Percentiles rank a stretch among this genome's conserved stretches.
Evolutionary conservation across 768 basidiomycete genomes (phyloP).

Genomic region (Rhizopogon salebrosus): DNA sequence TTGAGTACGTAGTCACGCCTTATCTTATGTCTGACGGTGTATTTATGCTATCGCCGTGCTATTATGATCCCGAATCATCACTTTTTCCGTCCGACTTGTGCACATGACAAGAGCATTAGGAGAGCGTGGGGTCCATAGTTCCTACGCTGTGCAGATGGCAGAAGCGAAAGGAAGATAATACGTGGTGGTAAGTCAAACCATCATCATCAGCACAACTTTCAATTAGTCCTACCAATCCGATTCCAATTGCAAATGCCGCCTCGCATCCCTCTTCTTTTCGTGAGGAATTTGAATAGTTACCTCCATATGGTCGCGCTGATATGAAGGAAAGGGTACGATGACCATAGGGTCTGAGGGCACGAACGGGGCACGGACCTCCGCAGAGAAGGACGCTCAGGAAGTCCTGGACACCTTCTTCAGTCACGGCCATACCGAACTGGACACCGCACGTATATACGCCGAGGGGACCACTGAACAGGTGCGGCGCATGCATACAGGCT

Average conservation of each 20-base stretch:
- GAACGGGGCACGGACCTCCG: constrained; percentile 35
- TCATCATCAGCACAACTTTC: background rate
- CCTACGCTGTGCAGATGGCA: too few species aligned
- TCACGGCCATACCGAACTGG: constrained; percentile 41
- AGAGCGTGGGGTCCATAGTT: background rate
- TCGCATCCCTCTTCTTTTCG: constrained; percentile 6
- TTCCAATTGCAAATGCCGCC: constrained; percentile 1
- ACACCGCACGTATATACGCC: constrained; percentile 46
- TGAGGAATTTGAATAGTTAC: background rate
- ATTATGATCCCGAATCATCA: too few species aligned
- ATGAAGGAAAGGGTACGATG: constrained; percentile 38
- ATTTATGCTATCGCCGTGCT: background rate
- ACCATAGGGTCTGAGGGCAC: constrained; percentile 38
- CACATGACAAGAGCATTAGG: constrained; percentile 1
- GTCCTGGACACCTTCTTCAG: constrained; percentile 40
- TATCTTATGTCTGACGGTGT: background rate
- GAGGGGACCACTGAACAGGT: constrained; percentile 54
- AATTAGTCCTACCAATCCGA: background rate
- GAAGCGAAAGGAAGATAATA: background rate
- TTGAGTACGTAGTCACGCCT: background rate
- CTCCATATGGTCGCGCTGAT: background rate
- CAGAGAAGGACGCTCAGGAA: constrained; percentile 33
- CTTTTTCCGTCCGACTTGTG: too few species aligned
- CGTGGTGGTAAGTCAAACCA: background rate
- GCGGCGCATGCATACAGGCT: background rate